Evolutionary conservation across 148 eudicot species (phyloP).

Genomic region (Rhododendron ovatum): DNA sequence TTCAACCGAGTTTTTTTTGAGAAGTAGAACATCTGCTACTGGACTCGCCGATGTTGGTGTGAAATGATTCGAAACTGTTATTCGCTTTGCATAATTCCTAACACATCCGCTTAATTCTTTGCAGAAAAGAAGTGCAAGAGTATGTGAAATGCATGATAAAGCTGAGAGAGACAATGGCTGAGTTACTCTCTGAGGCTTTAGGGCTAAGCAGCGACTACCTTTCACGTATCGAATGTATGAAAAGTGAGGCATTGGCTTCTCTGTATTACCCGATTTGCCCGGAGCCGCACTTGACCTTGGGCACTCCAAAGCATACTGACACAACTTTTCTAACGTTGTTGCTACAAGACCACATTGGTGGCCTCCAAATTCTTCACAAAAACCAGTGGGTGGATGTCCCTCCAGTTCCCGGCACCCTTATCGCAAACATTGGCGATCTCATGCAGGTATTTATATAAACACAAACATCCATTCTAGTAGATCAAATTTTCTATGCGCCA

Average conservation of each 20-base stretch:
- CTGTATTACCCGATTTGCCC: conserved; percentile 80
- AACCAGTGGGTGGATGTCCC: conserved; percentile 54
- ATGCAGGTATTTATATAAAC: conserved; percentile 33
- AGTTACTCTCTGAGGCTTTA: conserved; percentile 64
- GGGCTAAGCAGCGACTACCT: conserved; percentile 47
- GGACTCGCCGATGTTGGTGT: neutral
- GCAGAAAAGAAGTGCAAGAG: conserved; percentile 51
- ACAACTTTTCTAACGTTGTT: conserved; percentile 56
- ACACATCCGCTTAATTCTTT: neutral
- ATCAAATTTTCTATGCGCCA: neutral
- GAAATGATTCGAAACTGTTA: neutral
- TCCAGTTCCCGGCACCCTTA: conserved; percentile 57
- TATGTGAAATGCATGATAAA: conserved; percentile 36
- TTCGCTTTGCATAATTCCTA: neutral
- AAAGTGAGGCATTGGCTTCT: conserved; percentile 44
- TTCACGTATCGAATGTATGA: conserved; percentile 41
- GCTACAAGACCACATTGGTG: conserved; percentile 48
- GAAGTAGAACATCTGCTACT: no score
- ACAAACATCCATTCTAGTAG: neutral
- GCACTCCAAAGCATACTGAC: conserved; percentile 56
- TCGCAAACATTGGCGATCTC: conserved; percentile 66
- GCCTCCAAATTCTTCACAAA: conserved; percentile 61
- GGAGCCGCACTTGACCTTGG: conserved; percentile 62
- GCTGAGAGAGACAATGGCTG: conserved; percentile 30
- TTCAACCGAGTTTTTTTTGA: no score